A percentile compares a stretch with the other conserved stretches of the same genome.
These are phyloP conservation scores for Mucor irregularis DNA, from an alignment of 371 early-diverging fungal genomes.

Conservation along the genomic window DNA sequence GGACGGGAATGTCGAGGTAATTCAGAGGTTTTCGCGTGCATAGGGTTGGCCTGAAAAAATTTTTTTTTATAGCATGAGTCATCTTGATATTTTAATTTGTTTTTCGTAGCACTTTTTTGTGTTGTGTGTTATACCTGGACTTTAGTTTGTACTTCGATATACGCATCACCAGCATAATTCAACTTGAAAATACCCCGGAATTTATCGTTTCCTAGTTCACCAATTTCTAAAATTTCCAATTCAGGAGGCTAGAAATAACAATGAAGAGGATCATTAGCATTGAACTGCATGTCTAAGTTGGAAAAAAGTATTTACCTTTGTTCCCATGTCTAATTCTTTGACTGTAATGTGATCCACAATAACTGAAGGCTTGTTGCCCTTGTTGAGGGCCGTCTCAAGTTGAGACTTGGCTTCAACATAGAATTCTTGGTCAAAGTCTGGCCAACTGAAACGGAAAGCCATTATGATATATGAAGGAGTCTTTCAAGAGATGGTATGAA, in stretches of 20 bases:
- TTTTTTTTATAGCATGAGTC: background rate
- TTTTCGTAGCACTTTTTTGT: background rate
- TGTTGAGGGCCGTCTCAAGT: slow-evolving; percentile 90
- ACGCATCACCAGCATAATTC: slow-evolving; percentile 92
- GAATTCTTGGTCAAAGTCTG: slow-evolving; percentile 83
- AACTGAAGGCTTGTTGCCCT: slow-evolving; percentile 86
- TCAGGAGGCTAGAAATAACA: slow-evolving; percentile 81
- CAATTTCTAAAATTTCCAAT: slow-evolving; percentile 96
- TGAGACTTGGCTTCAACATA: slow-evolving; percentile 81
- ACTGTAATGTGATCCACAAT: slow-evolving; percentile 90
- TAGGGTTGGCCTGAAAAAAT: slow-evolving; percentile 77
- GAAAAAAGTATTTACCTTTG: slow-evolving; percentile 62
- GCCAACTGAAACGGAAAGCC: slow-evolving; percentile 97
- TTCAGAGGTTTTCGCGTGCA: slow-evolving; percentile 63
- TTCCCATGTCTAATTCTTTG: slow-evolving; percentile 93
- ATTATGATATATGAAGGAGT: too few relatives aligned
- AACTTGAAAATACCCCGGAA: slow-evolving; percentile 96
- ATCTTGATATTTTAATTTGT: too few relatives aligned
- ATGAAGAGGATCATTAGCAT: too few relatives aligned
- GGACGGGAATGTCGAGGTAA: slow-evolving; percentile 65
- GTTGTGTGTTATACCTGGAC: slow-evolving; percentile 71
- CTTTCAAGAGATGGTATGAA: background rate
- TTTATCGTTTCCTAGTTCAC: slow-evolving; percentile 88
- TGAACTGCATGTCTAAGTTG: slow-evolving; percentile 2
- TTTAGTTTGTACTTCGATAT: slow-evolving; percentile 89